These are phyloP conservation scores for Guillardia theta DNA, from an alignment of 78 protist genomes.

Conservation along the genomic window DNA sequence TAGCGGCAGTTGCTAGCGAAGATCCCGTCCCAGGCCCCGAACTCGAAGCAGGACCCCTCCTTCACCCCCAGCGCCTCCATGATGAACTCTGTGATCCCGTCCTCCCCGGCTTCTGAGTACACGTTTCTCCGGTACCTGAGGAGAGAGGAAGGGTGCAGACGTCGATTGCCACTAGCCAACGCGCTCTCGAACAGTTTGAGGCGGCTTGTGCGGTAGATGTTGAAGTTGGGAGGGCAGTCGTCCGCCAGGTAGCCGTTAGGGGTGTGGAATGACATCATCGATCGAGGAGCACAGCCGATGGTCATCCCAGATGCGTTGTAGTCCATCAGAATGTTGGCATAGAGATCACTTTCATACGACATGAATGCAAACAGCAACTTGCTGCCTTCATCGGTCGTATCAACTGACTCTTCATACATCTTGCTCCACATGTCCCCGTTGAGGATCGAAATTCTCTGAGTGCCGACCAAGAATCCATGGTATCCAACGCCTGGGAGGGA, in stretches of 20 bases:
- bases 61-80: background rate
- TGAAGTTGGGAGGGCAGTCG: background rate
- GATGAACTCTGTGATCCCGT: background rate
- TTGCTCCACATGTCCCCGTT: slow-evolving; percentile 28
- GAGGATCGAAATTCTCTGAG: background rate
- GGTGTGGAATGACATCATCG: background rate
- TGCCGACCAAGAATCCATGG: background rate
- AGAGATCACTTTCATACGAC: too few relatives aligned
- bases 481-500: background rate
- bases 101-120: background rate
- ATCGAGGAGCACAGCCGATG: background rate
- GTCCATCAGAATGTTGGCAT: background rate
- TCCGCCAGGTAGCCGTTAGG: background rate
- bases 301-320: background rate
- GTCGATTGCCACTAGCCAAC: background rate
- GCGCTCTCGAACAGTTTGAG: background rate
- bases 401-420: too few relatives aligned
- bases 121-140: background rate
- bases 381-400: too few relatives aligned
- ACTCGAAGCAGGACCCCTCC: background rate
- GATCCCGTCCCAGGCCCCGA: slow-evolving; percentile 11
- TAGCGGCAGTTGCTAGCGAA: background rate
- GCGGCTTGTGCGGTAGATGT: background rate
- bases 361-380: too few relatives aligned
- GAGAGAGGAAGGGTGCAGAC: background rate